Conservation (phyloP, 2,329 filamentous ascomycete genomes). For the Macrophomina tecta region DNA sequence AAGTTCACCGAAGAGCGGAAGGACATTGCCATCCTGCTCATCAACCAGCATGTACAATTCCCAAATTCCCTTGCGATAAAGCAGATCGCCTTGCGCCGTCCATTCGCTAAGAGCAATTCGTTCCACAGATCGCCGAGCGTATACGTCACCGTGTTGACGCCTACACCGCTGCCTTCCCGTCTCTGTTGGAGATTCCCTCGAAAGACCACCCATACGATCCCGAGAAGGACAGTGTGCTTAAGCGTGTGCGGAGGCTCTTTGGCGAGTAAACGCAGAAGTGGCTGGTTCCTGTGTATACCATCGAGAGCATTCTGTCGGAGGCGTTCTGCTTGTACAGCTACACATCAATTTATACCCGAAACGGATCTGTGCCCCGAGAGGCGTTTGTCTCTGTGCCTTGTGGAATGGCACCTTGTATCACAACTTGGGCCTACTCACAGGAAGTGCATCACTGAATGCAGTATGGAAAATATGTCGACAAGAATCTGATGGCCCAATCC, state of each 20-base stretch:
- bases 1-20: conserved; percentile 88
- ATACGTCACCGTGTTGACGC: conserved; percentile 91
- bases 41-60: conserved; percentile 88
- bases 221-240: conserved; percentile 96
- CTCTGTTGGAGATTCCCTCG: conserved; percentile 93
- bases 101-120: conserved; percentile 3
- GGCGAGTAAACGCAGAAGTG: conserved; percentile 62
- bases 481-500: not conserved
- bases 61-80: not conserved
- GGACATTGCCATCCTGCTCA: conserved; percentile 94
- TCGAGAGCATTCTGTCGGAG: conserved; percentile 7
- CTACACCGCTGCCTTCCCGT: conserved; percentile 95
- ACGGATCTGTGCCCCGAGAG: not conserved
- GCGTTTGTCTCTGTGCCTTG: not conserved
- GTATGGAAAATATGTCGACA: not conserved
- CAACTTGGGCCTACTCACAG: not conserved
- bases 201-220: conserved; percentile 99
- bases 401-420: not conserved
- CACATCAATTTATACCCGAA: conserved; percentile 25
- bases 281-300: not conserved
- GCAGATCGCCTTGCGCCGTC: conserved; percentile 50
- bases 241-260: conserved; percentile 78
- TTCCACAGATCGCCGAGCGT: conserved; percentile 79
- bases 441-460: not conserved
- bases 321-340: conserved; percentile 26